phyloP scores from a whole-genome alignment of 768 basidiomycete genomes.

The Agrocybe pediades region DNA sequence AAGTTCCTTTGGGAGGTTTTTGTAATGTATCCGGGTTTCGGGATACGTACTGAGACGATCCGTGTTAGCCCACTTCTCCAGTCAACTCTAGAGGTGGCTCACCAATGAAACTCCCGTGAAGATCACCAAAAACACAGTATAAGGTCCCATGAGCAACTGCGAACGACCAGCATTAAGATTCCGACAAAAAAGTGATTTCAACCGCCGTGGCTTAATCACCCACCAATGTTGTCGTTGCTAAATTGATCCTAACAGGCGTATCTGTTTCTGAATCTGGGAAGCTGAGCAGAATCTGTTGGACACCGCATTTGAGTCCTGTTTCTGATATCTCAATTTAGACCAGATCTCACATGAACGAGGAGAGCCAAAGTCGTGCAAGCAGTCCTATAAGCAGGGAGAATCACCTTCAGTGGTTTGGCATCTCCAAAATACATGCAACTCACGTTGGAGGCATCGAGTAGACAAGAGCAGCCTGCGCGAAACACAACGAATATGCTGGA shows the following conservation, averaged over 20 bases:
- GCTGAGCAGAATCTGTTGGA: conserved; percentile 17
- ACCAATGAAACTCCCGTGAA: conserved; percentile 21
- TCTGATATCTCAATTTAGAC: neutral
- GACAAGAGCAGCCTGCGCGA: conserved; percentile 33
- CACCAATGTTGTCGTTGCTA: conserved; percentile 10
- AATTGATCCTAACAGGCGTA: conserved; percentile 9
- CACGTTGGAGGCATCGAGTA: conserved; percentile 32
- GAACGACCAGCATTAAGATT: neutral
- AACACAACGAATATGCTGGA: conserved; percentile 29
- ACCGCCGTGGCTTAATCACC: neutral
- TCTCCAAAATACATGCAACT: neutral
- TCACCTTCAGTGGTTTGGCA: neutral
- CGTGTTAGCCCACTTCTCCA: neutral
- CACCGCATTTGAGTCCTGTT: neutral
- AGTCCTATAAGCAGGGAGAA: conserved; percentile 9
- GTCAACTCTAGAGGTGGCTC: neutral
- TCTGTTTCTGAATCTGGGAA: conserved; percentile 16
- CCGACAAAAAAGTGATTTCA: neutral
- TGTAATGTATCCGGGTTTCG: conserved; percentile 13
- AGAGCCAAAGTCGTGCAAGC: conserved; percentile 22
- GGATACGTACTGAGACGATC: conserved; percentile 10
- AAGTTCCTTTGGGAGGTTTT: conserved; percentile 16
- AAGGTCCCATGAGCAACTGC: conserved; percentile 21
- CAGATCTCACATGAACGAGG: conserved; percentile 19
- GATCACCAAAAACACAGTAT: conserved; percentile 18